Evolutionary conservation across 768 basidiomycete genomes (phyloP), one percentile per base, ranked within the genome.

Genomic region (Coprinellus aureogranulatus): DNA sequence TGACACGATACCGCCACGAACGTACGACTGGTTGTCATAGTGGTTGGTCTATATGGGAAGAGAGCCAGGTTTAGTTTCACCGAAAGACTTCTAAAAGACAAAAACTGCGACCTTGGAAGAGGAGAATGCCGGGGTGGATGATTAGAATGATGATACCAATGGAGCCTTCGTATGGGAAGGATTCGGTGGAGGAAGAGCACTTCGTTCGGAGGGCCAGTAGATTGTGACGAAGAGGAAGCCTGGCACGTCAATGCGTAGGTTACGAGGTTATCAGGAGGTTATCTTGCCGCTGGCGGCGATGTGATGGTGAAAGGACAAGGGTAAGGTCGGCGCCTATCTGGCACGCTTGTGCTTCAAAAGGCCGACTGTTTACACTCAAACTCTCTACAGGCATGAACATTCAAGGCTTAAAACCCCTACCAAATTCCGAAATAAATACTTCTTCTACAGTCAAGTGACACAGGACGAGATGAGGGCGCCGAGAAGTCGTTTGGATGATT

Each of bases 121-220:
- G 50, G 20, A 44, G 50, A 52, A 52, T 52, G 50, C 50, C 50
- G 50, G 20, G 39, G 30, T 34, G 20, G 50, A 39, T 52, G 50
- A 52, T 52, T 34, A 52, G 50, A 52, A 52, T 52, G 50, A 18
- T 52, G 50, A 52, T 52, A 39, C 30, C n/a, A 52, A 52, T 52
- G 50, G 50, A 52, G 50, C n/a, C 31, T 26, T 34, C 50, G 28
- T 30, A 52, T 37, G 50, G 30, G 8, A 8, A 49, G 12, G 18
- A 25, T 26, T 20, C 25, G 2, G 31, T 4, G 10, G 48, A 49
- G 48, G n/a, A 31, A 2, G 9, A 52, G 18, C 18, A 39, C 37
- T 39, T 39, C 9, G 9, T 18, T 39, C 10, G 18, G 9, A 18
- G 18, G 37, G n/a, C n/a, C n/a, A n/a, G n/a, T n/a, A n/a, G n/a